Conservation (phyloP, 495 filamentous ascomycete genomes). For the Daldinia bambusicola region DNA sequence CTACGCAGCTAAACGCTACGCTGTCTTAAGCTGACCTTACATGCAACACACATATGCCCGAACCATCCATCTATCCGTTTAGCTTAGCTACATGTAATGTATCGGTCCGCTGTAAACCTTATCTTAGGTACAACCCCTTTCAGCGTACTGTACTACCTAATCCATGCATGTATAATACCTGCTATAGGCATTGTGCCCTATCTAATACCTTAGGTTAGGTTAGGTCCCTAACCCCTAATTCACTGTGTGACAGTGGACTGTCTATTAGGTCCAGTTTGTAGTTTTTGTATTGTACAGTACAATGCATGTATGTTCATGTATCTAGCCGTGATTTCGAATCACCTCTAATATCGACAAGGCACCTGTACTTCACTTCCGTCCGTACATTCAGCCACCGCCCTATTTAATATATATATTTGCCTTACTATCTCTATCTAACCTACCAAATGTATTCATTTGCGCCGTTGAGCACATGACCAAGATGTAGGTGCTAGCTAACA, state of each 20-base stretch:
- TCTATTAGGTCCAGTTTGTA: too few species aligned
- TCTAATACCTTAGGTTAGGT: neutral
- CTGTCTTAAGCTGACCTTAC: conserved; percentile 25
- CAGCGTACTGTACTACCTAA: too few species aligned
- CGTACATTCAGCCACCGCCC: conserved; percentile 2
- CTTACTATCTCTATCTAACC: too few species aligned
- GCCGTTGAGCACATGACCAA: neutral
- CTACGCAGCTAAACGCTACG: conserved; percentile 26
- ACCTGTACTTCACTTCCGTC: too few species aligned
- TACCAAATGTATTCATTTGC: neutral
- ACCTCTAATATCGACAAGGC: too few species aligned
- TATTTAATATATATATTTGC: neutral
- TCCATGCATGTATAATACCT: too few species aligned
- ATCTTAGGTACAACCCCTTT: neutral
- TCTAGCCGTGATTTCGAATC: neutral
- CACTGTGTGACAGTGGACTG: neutral
- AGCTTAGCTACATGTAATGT: neutral
- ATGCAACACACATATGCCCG: neutral
- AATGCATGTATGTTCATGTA: neutral
- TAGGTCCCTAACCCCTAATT: neutral
- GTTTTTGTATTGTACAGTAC: too few species aligned
- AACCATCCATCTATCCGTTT: neutral
- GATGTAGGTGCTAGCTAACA: neutral
- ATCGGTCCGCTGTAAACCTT: neutral
- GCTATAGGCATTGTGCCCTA: neutral